Evolutionary conservation across 2,329 filamentous ascomycete species (phyloP).

Genomic region (Fusarium sp.): DNA sequence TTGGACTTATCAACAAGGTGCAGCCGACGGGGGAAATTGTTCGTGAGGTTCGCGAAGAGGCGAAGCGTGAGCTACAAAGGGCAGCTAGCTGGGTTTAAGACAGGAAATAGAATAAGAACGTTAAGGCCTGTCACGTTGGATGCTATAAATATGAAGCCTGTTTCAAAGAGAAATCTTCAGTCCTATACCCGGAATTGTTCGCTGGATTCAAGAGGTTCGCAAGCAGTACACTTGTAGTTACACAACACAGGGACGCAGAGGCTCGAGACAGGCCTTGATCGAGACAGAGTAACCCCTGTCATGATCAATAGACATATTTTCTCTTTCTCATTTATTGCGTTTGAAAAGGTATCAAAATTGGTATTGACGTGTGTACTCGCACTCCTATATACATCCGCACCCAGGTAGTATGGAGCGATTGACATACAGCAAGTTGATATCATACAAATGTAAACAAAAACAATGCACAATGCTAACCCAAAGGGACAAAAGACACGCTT

Average conservation of each 20-base stretch:
- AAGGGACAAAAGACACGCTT: not conserved
- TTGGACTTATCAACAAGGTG: slow-evolving; percentile 58
- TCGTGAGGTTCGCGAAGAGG: slow-evolving; percentile 54
- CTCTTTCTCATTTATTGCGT: not conserved
- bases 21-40: slow-evolving; percentile 59
- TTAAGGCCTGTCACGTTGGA: not conserved
- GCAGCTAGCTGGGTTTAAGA: slow-evolving; percentile 39
- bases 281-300: not conserved
- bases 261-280: not conserved
- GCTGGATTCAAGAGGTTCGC: not conserved
- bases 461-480: slow-evolving; percentile 17
- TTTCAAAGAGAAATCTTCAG: not conserved
- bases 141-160: slow-evolving; percentile 25
- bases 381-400: slow-evolving; percentile 39
- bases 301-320: not conserved
- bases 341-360: slow-evolving; percentile 14
- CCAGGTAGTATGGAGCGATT: slow-evolving; percentile 18
- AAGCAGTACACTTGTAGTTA: not conserved
- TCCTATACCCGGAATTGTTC: no score
- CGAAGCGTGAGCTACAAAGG: slow-evolving; percentile 51
- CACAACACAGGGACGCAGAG: not conserved
- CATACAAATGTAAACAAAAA: slow-evolving; percentile 34
- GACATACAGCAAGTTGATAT: slow-evolving; percentile 39
- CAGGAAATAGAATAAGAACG: not conserved
- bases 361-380: slow-evolving; percentile 30